phyloP scores from a whole-genome alignment of 345 rosid genomes.

The Luvunga scandens region DNA sequence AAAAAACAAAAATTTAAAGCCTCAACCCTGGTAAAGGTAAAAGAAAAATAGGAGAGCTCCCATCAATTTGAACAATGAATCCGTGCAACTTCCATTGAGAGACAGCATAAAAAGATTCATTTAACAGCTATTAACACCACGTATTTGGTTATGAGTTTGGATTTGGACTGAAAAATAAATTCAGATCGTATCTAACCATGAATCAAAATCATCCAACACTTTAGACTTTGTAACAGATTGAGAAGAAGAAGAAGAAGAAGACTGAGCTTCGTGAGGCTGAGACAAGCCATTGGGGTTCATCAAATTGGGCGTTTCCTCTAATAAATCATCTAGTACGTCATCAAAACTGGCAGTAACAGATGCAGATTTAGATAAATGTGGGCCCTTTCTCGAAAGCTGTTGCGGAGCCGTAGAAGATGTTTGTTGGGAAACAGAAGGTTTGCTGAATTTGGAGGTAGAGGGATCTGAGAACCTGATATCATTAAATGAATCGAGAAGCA shows the following conservation, averaged over 20 bases:
- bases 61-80: background rate
- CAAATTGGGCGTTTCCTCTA: constrained; percentile 44
- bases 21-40: background rate
- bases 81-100: background rate
- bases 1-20: too few species aligned
- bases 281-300: constrained; percentile 16
- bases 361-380: constrained; percentile 11
- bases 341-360: constrained; percentile 28
- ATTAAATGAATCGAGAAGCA: constrained; percentile 53
- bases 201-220: constrained; percentile 75
- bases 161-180: background rate
- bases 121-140: background rate
- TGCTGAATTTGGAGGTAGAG: constrained; percentile 12
- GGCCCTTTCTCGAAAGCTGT: constrained; percentile 15
- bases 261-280: constrained; percentile 4
- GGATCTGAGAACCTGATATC: constrained; percentile 32
- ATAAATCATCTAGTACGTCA: constrained; percentile 56
- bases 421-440: background rate
- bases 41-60: background rate
- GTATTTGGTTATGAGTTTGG: constrained; percentile 6
- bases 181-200: constrained; percentile 80
- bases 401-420: constrained; percentile 16
- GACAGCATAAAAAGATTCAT: background rate
- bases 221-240: constrained; percentile 36
- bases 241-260: too few species aligned